Evolutionary conservation across 306 rosid species (phyloP).

Genomic region (Castanea sativa): DNA sequence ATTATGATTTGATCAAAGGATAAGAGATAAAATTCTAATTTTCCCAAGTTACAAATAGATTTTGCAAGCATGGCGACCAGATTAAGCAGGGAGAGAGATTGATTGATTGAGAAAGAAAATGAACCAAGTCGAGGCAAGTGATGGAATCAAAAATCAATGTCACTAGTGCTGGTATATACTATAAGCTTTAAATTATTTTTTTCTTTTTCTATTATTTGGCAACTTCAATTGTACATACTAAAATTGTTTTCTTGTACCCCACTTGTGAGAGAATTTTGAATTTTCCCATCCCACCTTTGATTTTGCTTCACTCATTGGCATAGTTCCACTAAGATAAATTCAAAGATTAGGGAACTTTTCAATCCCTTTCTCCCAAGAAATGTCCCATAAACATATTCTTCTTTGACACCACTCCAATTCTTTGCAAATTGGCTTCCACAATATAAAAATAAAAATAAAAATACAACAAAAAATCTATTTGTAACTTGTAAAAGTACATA

Average conservation of each 20-base stretch:
- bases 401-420: neutral
- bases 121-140: neutral
- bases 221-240: neutral
- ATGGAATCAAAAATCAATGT: neutral
- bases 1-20: too few species aligned
- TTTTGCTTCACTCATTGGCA: neutral
- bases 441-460: too few species aligned
- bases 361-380: neutral
- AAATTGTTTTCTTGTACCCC: neutral
- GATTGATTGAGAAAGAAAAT: neutral
- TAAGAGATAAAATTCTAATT: too few species aligned
- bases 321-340: neutral
- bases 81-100: neutral
- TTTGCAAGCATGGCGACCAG: neutral
- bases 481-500: too few species aligned
- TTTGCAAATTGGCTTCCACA: too few species aligned
- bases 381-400: neutral
- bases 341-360: neutral
- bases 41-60: too few species aligned
- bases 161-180: neutral
- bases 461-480: too few species aligned
- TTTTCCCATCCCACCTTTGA: neutral
- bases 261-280: neutral
- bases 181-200: neutral
- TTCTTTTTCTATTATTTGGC: neutral